Percentiles rank a stretch among this genome's conserved stretches.
Evolutionary conservation across 148 eudicot species (phyloP).

Genomic region (Rhododendron mucronatum): DNA sequence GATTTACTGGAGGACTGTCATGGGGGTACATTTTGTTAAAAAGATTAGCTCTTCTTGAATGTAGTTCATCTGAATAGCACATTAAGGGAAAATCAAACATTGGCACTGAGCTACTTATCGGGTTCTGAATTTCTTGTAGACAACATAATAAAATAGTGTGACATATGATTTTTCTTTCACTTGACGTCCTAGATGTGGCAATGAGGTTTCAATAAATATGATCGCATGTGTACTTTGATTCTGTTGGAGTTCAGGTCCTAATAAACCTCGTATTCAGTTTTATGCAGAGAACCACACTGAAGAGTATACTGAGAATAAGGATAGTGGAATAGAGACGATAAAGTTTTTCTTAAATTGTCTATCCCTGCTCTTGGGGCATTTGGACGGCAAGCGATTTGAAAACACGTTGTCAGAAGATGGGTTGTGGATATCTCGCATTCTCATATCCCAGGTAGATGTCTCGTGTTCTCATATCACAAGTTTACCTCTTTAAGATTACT

Average conservation of each 20-base stretch:
- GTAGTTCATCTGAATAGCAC: neutral
- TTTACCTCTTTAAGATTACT: neutral
- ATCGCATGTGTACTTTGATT: neutral
- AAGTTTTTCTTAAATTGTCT: conserved; percentile 73
- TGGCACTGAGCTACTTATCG: neutral
- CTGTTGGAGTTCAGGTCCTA: neutral
- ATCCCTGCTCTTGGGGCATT: conserved; percentile 62
- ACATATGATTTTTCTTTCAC: neutral
- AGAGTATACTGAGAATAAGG: conserved; percentile 33
- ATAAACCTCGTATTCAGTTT: conserved; percentile 38
- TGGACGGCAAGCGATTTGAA: conserved; percentile 48
- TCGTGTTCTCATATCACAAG: neutral
- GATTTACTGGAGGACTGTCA: neutral
- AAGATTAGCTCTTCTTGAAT: neutral
- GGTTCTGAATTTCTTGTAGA: neutral
- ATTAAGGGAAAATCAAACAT: neutral
- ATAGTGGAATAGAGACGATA: conserved; percentile 51
- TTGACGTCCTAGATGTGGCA: neutral
- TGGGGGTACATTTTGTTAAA: neutral
- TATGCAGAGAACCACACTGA: conserved; percentile 50
- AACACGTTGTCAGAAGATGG: conserved; percentile 41
- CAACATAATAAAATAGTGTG: no score
- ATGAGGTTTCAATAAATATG: neutral
- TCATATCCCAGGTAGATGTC: conserved; percentile 56
- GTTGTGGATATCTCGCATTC: conserved; percentile 41